Conservation (phyloP, 257 asterid species). For the Linaria vulgaris region DNA sequence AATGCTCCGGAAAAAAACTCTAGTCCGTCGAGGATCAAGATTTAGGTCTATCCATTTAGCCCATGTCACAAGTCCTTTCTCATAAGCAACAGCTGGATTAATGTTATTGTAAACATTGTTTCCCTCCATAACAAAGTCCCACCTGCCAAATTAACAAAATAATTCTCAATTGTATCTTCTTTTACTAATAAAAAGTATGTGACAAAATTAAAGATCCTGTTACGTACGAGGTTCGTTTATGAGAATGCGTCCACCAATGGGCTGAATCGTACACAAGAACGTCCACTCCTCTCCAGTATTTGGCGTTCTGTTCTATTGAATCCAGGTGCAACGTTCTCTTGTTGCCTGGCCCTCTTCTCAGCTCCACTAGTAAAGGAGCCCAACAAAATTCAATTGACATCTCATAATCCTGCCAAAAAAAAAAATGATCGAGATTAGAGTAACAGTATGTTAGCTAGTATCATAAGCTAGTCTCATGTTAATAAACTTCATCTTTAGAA, state of each 20-base stretch:
- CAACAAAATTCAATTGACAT: conserved; percentile 82
- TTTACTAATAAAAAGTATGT: too few relatives aligned
- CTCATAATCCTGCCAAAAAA: conserved; percentile 63
- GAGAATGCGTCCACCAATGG: conserved; percentile 95
- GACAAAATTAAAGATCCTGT: too few relatives aligned
- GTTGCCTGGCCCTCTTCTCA: conserved; percentile 52
- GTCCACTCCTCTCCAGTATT: conserved; percentile 88
- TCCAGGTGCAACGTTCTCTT: conserved; percentile 77
- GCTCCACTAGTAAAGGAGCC: conserved; percentile 89
- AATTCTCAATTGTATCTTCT: too few relatives aligned
- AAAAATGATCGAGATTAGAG: neutral
- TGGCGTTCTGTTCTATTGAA: conserved; percentile 80
- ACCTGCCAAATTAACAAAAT: conserved; percentile 44
- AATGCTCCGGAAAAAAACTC: conserved; percentile 79
- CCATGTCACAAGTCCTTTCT: conserved; percentile 77
- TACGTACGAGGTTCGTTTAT: conserved; percentile 88
- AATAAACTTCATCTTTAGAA: neutral
- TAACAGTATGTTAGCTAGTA: too few relatives aligned
- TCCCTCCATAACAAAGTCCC: conserved; percentile 86
- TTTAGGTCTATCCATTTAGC: conserved; percentile 81
- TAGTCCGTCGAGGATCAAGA: conserved; percentile 66
- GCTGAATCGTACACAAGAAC: conserved; percentile 90
- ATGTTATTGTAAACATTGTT: conserved; percentile 47
- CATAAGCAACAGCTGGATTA: conserved; percentile 74
- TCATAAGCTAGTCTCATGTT: neutral